phyloP scores from a whole-genome alignment of 768 basidiomycete genomes.

The Coprinopsis cinerea region DNA sequence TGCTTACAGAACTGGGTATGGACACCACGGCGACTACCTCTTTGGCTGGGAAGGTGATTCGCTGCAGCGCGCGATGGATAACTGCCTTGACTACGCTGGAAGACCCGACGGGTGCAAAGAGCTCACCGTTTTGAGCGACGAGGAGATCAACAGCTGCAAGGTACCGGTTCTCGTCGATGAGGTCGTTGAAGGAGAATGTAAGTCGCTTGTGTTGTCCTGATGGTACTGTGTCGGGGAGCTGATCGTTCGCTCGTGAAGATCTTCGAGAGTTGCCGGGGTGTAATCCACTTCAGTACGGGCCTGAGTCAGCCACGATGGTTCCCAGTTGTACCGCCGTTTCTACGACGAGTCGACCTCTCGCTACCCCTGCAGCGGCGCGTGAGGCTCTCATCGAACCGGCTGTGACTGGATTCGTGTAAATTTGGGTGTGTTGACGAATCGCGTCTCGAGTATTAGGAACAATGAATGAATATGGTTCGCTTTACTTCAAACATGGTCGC shows the following conservation, averaged over 20 bases:
- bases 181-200: slow-evolving; percentile 2
- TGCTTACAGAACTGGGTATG: slow-evolving; percentile 2
- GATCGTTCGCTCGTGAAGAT: neutral
- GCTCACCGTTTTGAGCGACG: neutral
- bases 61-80: slow-evolving; percentile 4
- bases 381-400: too few species aligned
- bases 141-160: neutral
- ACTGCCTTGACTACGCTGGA: neutral
- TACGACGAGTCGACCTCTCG: too few species aligned
- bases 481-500: too few species aligned
- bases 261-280: slow-evolving; percentile 3
- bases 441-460: too few species aligned
- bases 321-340: neutral
- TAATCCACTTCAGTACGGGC: slow-evolving; percentile 8
- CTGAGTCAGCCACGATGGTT: neutral
- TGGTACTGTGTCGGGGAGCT: neutral
- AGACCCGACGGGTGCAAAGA: neutral
- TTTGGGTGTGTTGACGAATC: too few species aligned
- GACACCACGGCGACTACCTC: slow-evolving; percentile 4
- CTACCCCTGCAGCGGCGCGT: too few species aligned
- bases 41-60: slow-evolving; percentile 8
- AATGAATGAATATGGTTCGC: too few species aligned
- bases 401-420: too few species aligned
- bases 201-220: neutral
- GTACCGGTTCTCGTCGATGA: slow-evolving; percentile 1